A percentile compares a stretch with the other conserved stretches of the same genome.
These are phyloP conservation scores for Clonostachys byssicola DNA, from an alignment of 2,329 filamentous ascomycete species.

Conservation along the genomic window DNA sequence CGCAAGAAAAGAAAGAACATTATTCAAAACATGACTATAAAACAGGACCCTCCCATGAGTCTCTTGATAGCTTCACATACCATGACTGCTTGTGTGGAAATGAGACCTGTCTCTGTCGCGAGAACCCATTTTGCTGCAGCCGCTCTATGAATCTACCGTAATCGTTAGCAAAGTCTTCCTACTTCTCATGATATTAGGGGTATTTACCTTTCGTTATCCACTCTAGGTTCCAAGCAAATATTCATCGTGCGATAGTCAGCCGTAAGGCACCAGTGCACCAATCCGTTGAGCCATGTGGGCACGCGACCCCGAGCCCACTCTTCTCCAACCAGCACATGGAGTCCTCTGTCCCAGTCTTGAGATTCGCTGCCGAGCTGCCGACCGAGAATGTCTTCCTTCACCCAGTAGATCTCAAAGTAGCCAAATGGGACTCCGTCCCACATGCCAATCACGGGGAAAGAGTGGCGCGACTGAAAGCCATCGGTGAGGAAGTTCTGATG, in stretches of 20 bases:
- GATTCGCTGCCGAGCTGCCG: constrained; percentile 61
- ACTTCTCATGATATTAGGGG: not conserved
- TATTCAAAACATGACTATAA: not conserved
- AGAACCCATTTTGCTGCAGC: constrained; percentile 72
- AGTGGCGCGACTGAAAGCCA: constrained; percentile 65
- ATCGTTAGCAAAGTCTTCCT: not conserved
- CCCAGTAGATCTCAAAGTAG: constrained; percentile 98
- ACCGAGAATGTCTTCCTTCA: constrained; percentile 83
- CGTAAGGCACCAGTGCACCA: constrained; percentile 83
- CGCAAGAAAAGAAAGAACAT: too few relatives aligned
- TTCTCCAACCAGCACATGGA: constrained; percentile 88
- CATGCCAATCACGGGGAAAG: constrained; percentile 85
- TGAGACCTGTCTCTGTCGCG: constrained; percentile 78
- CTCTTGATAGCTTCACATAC: constrained; percentile 74
- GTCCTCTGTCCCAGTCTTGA: constrained; percentile 79
- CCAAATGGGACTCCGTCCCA: constrained; percentile 96
- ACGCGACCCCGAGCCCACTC: constrained; percentile 87
- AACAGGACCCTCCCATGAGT: constrained; percentile 70
- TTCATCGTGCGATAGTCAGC: constrained; percentile 77
- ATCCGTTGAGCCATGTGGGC: constrained; percentile 73
- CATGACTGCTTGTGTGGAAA: constrained; percentile 94
- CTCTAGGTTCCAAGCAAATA: constrained; percentile 81
- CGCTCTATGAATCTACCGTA: constrained; percentile 42
- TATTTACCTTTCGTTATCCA: constrained; percentile 83
- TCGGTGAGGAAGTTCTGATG: constrained; percentile 61